Base-by-base conservation (phyloP, 495 filamentous ascomycete species). In the Penicillium daleae region DNA sequence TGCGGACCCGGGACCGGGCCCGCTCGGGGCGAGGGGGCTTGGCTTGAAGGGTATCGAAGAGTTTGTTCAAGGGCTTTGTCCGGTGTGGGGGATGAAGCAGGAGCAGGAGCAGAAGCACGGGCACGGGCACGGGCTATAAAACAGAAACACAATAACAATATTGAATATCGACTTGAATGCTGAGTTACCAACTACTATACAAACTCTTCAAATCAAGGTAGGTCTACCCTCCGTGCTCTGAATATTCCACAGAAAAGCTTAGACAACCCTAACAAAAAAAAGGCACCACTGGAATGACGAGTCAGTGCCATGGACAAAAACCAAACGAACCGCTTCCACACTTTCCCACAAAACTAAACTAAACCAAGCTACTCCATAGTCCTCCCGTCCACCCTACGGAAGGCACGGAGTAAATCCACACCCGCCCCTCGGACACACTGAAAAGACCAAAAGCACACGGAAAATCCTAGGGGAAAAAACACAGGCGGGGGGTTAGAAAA, bases 11-110 rank as follows among this genome's bases (percentile, higher is more conserved):
- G 40, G n/a, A 44, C 19, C 40, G n/a, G 40, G 40, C 19, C 42
- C 42, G 21, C 42, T 24, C 42, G 42, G 40, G 42, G 22, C 42
- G 42, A 46, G 21, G 42, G 42, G 42, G 42, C 42, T 46, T 46
- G 19, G 6, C 3, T 46, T 24, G 42, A 46, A 22, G 42, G 8
- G 40, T 44, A 3, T 46, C 24, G 19, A 46, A 24, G 42, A 46
- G 42, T 46, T 44, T 46, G 42, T 24, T 22, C 19, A 39, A 39
- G 35, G 35, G 42, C 42, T 39, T 39, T 39, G 33, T 24, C 42
- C 42, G 21, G 19, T 8, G 40, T 22, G 42, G 42, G 40, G 42
- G 42, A 24, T 46, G 19, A 24, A 46, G 19, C 24, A 22, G n/a
- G n/a, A n/a, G n/a, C n/a, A n/a, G n/a, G n/a, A n/a, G n/a, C n/a